Evolutionary conservation across 257 asterid species (phyloP).

Genomic region (Anisodus tanguticus): DNA sequence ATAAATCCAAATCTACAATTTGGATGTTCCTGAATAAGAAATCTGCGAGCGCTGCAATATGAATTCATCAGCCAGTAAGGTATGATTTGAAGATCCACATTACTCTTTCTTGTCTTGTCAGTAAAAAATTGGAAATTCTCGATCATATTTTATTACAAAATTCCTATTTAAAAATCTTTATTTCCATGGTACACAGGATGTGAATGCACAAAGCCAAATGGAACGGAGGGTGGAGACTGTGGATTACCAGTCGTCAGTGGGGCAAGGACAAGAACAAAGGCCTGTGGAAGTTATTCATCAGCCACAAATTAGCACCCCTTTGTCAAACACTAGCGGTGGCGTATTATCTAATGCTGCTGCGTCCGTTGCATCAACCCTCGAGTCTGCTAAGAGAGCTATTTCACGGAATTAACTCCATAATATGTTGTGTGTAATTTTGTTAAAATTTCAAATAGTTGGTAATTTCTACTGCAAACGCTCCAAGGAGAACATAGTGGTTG

Average conservation of each 20-base stretch:
- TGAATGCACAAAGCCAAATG: slow-evolving; percentile 36
- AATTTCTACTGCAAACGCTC: neutral
- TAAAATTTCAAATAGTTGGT: slow-evolving; percentile 15
- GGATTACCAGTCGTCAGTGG: slow-evolving; percentile 46
- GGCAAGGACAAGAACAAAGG: slow-evolving; percentile 51
- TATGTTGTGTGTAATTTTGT: slow-evolving; percentile 16
- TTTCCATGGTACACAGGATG: slow-evolving; percentile 36
- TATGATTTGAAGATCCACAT: slow-evolving; percentile 28
- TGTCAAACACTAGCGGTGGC: slow-evolving; percentile 53
- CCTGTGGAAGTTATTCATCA: slow-evolving; percentile 57
- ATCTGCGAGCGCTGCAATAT: slow-evolving; percentile 27
- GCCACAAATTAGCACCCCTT: slow-evolving; percentile 32
- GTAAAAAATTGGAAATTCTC: neutral
- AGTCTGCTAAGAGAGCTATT: slow-evolving; percentile 65
- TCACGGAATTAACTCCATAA: slow-evolving; percentile 42
- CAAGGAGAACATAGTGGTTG: neutral
- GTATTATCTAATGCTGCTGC: slow-evolving; percentile 68
- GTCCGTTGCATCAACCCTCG: slow-evolving; percentile 61
- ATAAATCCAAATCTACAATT: slow-evolving; percentile 2
- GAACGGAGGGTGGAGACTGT: slow-evolving; percentile 49
- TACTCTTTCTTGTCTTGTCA: neutral
- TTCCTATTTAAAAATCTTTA: neutral
- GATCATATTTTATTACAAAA: neutral
- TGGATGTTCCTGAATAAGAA: neutral
- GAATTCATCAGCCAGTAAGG: slow-evolving; percentile 50